These are phyloP conservation scores for Cetraspora pellucida DNA, from an alignment of 192 early-diverging fungal species.

Conservation along the genomic window DNA sequence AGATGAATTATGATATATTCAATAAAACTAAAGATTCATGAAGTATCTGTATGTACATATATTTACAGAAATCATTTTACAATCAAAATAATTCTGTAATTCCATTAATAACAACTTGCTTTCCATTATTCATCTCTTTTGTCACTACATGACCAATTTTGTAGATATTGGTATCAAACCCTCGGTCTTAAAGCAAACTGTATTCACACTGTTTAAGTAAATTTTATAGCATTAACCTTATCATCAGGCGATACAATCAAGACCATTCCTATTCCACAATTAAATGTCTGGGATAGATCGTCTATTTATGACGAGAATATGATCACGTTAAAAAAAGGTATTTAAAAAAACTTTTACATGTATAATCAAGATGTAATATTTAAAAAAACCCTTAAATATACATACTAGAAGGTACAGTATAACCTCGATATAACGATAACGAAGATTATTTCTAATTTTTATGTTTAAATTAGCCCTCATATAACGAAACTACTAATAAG, in stretches of 20 bases:
- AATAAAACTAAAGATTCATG: no score
- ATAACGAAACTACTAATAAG: no score
- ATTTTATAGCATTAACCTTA: conserved; percentile 58
- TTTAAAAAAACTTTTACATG: not conserved
- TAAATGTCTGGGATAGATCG: conserved; percentile 97
- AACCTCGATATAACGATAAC: no score
- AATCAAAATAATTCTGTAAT: not conserved
- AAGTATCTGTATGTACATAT: no score
- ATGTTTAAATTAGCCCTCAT: no score
- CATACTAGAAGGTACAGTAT: conserved; percentile 58
- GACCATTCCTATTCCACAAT: conserved; percentile 99
- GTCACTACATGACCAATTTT: conserved; percentile 69
- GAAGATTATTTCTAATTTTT: no score
- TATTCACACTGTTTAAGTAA: conserved; percentile 51
- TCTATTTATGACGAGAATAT: conserved; percentile 38
- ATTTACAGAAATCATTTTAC: no score
- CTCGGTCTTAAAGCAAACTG: no score
- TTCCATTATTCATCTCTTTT: conserved; percentile 50
- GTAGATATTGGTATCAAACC: conserved; percentile 58
- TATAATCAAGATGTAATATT: not conserved
- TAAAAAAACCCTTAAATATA: conserved; percentile 12
- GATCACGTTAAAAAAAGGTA: not conserved
- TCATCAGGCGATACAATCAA: conserved; percentile 73
- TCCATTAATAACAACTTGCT: conserved; percentile 53
- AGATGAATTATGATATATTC: no score